phyloP scores from a whole-genome alignment of 2,329 filamentous ascomycete genomes.

The Tolypocladium cylindrosporum region DNA sequence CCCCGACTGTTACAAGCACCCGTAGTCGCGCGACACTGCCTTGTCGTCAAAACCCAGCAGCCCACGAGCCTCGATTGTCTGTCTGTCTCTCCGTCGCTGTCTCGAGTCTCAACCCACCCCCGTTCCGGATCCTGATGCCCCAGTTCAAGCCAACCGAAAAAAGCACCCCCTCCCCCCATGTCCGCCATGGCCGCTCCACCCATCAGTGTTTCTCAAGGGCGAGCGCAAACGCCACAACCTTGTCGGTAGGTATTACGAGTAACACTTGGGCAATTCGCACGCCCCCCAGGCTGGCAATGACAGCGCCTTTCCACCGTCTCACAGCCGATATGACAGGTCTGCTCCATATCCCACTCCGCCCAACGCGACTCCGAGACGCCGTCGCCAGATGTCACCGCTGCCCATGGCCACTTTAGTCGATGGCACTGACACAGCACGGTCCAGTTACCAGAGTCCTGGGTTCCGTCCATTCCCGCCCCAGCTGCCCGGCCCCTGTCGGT shows the following conservation, averaged over 20 bases:
- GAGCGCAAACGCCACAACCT: conserved; percentile 5
- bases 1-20: background rate
- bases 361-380: conserved; percentile 10
- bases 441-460: conserved; percentile 9
- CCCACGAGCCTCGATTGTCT: background rate
- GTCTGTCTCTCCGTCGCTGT: background rate
- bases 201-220: conserved; percentile 3
- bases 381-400: conserved; percentile 10
- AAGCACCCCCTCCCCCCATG: background rate
- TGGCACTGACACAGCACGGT: conserved; percentile 6
- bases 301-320: conserved; percentile 15
- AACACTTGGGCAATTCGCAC: background rate
- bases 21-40: background rate
- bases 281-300: conserved; percentile 8
- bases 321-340: conserved; percentile 27
- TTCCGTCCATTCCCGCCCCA: conserved; percentile 9
- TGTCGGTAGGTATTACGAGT: background rate
- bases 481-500: conserved; percentile 3
- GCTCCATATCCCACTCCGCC: conserved; percentile 12
- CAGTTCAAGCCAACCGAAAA: background rate
- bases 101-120: background rate
- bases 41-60: no score
- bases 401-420: conserved; percentile 7
- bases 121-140: background rate
- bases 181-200: background rate